These are phyloP conservation scores for Testicularia cyperi DNA, from an alignment of 1,284 basidiomycete species.

Conservation along the genomic window DNA sequence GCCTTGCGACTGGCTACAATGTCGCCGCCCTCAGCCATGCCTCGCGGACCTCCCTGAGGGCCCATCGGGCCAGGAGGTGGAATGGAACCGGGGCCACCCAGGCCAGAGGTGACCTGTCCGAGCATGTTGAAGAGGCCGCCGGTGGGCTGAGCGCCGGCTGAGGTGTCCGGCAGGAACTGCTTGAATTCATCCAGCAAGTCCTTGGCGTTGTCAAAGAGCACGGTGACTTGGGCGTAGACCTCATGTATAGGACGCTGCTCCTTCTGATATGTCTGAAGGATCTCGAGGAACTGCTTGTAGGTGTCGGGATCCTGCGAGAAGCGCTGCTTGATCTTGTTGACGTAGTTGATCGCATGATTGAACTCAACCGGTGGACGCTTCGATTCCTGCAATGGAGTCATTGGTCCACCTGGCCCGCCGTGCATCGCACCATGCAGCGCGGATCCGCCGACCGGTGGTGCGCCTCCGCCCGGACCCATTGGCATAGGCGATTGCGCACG, in stretches of 20 bases:
- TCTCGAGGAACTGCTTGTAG: slow-evolving; percentile 98
- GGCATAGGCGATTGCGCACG: slow-evolving; percentile 36
- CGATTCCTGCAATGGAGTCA: slow-evolving; percentile 34
- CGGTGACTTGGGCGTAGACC: slow-evolving; percentile 88
- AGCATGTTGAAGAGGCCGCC: slow-evolving; percentile 62
- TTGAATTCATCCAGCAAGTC: slow-evolving; percentile 95
- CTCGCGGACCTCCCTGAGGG: slow-evolving; percentile 27
- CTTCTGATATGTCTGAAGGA: slow-evolving; percentile 95
- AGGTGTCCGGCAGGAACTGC: slow-evolving; percentile 82
- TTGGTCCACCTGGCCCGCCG: slow-evolving; percentile 20
- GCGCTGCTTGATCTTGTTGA: slow-evolving; percentile 97
- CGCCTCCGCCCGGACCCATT: slow-evolving; percentile 20
- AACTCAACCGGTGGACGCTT: slow-evolving; percentile 71
- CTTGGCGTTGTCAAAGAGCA: slow-evolving; percentile 86
- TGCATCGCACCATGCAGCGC: slow-evolving; percentile 13
- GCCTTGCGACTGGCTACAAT: slow-evolving; percentile 64
- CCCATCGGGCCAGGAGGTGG: slow-evolving; percentile 26
- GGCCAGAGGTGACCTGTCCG: slow-evolving; percentile 58
- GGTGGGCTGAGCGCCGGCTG: slow-evolving; percentile 41
- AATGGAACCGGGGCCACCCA: slow-evolving; percentile 16
- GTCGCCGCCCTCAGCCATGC: slow-evolving; percentile 50
- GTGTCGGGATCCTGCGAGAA: slow-evolving; percentile 89
- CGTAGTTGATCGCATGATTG: slow-evolving; percentile 95
- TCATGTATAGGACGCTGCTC: slow-evolving; percentile 85
- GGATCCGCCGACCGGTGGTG: slow-evolving; percentile 15